phyloP scores from a whole-genome alignment of 768 basidiomycete genomes.

The Leccinum aurantiacum region DNA sequence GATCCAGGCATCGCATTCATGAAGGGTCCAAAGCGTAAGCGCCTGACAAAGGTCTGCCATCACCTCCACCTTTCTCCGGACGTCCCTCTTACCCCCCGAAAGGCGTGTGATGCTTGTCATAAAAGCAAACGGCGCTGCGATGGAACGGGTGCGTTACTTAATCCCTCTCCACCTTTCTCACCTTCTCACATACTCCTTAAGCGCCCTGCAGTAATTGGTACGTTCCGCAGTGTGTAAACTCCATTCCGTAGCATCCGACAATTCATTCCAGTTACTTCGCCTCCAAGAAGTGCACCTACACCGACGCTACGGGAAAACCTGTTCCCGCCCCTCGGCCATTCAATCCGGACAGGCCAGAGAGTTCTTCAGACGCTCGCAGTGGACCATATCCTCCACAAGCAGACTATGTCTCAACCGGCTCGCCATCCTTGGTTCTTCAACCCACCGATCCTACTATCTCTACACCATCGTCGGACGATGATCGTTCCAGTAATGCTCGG shows the following conservation, averaged over 20 bases:
- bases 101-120: slow-evolving; percentile 82
- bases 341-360: slow-evolving; percentile 40
- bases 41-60: slow-evolving; percentile 47
- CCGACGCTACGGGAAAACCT: slow-evolving; percentile 74
- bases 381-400: slow-evolving; percentile 16
- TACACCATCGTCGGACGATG: slow-evolving; percentile 37
- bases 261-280: slow-evolving; percentile 63
- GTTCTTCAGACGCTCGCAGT: slow-evolving; percentile 27
- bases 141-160: slow-evolving; percentile 59
- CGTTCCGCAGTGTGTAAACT: slow-evolving; percentile 15
- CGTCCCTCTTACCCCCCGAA: slow-evolving; percentile 10
- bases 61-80: background rate
- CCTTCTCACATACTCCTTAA: slow-evolving; percentile 28
- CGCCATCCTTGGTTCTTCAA: slow-evolving; percentile 17
- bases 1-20: slow-evolving; percentile 43
- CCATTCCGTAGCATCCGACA: slow-evolving; percentile 4
- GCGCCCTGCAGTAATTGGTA: slow-evolving; percentile 84
- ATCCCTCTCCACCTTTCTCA: slow-evolving; percentile 3
- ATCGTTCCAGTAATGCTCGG: slow-evolving; percentile 39
- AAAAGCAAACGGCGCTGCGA: slow-evolving; percentile 84
- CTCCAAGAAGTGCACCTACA: slow-evolving; percentile 78
- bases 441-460: slow-evolving; percentile 14
- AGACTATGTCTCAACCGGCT: slow-evolving; percentile 13
- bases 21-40: slow-evolving; percentile 54
- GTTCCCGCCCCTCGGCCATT: slow-evolving; percentile 68